phyloP scores from a whole-genome alignment of 768 basidiomycete genomes.

The Auriscalpium microsporum region DNA sequence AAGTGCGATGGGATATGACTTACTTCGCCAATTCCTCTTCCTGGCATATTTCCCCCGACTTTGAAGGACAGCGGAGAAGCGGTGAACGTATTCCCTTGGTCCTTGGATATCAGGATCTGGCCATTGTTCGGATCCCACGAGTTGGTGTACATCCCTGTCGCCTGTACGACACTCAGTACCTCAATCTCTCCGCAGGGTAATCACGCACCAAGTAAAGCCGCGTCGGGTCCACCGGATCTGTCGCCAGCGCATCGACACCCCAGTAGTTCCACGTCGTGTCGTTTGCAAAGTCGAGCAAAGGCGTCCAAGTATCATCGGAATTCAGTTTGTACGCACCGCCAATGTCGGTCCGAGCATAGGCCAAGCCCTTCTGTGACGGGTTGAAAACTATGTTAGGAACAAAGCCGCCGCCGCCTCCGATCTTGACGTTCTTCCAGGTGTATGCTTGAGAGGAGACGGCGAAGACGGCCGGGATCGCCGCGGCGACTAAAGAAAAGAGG shows the following conservation, averaged over 20 bases:
- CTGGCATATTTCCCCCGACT: conserved; percentile 63
- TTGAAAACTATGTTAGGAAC: conserved; percentile 56
- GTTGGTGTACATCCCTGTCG: conserved; percentile 56
- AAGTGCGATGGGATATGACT: not conserved
- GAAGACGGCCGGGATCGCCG: conserved; percentile 25
- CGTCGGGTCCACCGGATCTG: conserved; percentile 48
- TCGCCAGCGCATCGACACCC: conserved; percentile 42
- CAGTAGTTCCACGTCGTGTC: conserved; percentile 42
- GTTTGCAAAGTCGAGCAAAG: conserved; percentile 47
- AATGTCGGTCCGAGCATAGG: conserved; percentile 61
- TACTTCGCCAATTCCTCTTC: conserved; percentile 57
- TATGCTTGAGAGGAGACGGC: conserved; percentile 42
- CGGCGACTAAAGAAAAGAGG: conserved; percentile 17
- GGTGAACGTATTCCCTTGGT: conserved; percentile 49
- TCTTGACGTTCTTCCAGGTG: conserved; percentile 57
- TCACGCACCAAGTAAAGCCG: conserved; percentile 42
- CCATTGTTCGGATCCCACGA: conserved; percentile 56
- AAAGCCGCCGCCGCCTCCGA: conserved; percentile 40
- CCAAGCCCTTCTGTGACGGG: conserved; percentile 48
- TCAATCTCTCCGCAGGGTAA: not conserved
- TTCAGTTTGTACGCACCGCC: conserved; percentile 60
- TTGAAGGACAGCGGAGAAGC: conserved; percentile 51
- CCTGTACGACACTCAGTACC: conserved; percentile 23
- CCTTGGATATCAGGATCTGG: conserved; percentile 50
- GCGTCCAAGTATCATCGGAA: conserved; percentile 52